Percentiles rank a stretch among this genome's conserved stretches.
Conservation (phyloP, 2,329 filamentous ascomycete genomes). For the Fusarium annulatum region DNA sequence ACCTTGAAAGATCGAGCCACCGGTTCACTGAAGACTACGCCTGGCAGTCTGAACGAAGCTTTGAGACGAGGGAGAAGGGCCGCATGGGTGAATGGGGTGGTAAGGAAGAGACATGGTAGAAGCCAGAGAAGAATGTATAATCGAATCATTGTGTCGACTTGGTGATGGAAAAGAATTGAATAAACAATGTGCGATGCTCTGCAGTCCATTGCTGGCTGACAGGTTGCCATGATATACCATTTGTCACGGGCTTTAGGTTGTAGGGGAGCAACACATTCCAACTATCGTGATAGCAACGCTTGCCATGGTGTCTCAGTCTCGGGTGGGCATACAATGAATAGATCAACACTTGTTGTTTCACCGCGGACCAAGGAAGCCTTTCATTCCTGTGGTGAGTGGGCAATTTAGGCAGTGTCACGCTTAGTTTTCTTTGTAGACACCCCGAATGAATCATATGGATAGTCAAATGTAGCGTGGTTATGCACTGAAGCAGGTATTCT, state of each 20-base stretch:
- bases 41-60: slow-evolving; percentile 14
- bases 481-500: slow-evolving; percentile 7
- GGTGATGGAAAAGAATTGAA: not conserved
- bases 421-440: not conserved
- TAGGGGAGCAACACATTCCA: slow-evolving; percentile 51
- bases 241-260: slow-evolving; percentile 31
- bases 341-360: slow-evolving; percentile 35
- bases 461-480: not conserved
- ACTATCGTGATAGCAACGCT: slow-evolving; percentile 34
- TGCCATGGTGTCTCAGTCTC: slow-evolving; percentile 39
- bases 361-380: not conserved
- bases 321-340: slow-evolving; percentile 8
- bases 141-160: slow-evolving; percentile 38
- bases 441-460: not conserved
- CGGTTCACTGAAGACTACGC: slow-evolving; percentile 14
- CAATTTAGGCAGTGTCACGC: not conserved
- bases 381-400: slow-evolving; percentile 31
- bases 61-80: slow-evolving; percentile 18
- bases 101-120: slow-evolving; percentile 19
- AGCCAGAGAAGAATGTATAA: slow-evolving; percentile 36
- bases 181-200: slow-evolving; percentile 7
- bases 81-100: slow-evolving; percentile 15
- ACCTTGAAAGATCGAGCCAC: slow-evolving; percentile 11
- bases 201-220: not conserved
- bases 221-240: slow-evolving; percentile 36